Evolutionary conservation across 2,329 filamentous ascomycete species (phyloP).

Genomic region (Paraconiothyrium brasiliense): DNA sequence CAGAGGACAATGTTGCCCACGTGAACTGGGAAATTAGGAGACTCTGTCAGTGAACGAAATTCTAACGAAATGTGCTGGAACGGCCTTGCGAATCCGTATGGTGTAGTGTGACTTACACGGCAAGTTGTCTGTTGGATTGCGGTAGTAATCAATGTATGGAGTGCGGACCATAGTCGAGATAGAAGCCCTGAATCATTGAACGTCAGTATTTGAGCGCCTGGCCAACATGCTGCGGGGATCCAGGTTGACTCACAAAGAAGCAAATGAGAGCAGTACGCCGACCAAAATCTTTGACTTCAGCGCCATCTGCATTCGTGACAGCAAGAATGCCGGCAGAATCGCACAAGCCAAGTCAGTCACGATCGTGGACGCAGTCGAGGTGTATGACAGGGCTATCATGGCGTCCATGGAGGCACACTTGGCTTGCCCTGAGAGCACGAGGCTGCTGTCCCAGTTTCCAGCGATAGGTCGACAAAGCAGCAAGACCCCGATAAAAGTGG

Average conservation of each 20-base stretch:
- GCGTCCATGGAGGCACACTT: slow-evolving; percentile 7
- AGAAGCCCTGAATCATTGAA: neutral
- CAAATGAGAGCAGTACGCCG: neutral
- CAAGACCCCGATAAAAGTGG: slow-evolving; percentile 5
- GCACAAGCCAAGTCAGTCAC: slow-evolving; percentile 8
- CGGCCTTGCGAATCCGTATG: no score
- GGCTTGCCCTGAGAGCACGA: neutral
- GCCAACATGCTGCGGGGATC: neutral
- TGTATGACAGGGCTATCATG: slow-evolving; percentile 6
- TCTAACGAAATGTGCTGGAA: neutral
- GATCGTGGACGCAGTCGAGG: slow-evolving; percentile 4
- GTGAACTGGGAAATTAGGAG: neutral
- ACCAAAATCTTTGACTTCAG: neutral
- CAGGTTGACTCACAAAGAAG: neutral
- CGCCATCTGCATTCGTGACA: slow-evolving; percentile 4
- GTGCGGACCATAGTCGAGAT: slow-evolving; percentile 3
- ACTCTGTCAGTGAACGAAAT: neutral
- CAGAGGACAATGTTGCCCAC: slow-evolving; percentile 7
- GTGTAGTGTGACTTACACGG: neutral
- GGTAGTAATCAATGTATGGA: slow-evolving; percentile 2
- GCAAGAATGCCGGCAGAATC: slow-evolving; percentile 4
- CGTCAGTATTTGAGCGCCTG: neutral
- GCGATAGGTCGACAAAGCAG: slow-evolving; percentile 2
- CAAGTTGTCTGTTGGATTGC: neutral
- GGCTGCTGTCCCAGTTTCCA: neutral